Percentiles rank a stretch among this genome's conserved stretches.
These are phyloP conservation scores for Penicillium brevicompactum DNA, from an alignment of 2,329 filamentous ascomycete species.

Conservation along the genomic window DNA sequence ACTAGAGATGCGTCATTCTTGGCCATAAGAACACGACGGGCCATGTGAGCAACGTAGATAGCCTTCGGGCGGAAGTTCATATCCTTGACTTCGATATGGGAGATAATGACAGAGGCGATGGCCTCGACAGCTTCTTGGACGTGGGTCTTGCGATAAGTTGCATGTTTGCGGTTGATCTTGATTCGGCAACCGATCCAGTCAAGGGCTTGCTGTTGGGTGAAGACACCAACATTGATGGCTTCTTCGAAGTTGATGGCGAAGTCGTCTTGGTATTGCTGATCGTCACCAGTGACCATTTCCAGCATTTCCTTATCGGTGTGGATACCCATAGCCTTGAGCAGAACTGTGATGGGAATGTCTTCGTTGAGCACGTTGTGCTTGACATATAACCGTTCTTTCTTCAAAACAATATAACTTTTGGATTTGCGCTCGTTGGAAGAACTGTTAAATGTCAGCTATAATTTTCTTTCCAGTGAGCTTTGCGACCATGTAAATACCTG, in stretches of 20 bases:
- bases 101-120: conserved; percentile 87
- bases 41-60: conserved; percentile 95
- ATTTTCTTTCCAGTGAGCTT: background rate
- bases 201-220: conserved; percentile 91
- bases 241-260: conserved; percentile 97
- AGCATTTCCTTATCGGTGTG: conserved; percentile 95
- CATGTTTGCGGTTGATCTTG: conserved; percentile 74
- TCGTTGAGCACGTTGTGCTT: conserved; percentile 93
- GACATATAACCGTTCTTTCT: conserved; percentile 87
- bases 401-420: conserved; percentile 92
- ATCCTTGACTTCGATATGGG: conserved; percentile 87
- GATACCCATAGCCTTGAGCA: conserved; percentile 90
- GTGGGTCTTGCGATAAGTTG: conserved; percentile 71
- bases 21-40: conserved; percentile 91
- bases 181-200: conserved; percentile 88
- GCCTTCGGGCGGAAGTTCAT: conserved; percentile 97
- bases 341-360: conserved; percentile 90
- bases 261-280: conserved; percentile 88
- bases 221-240: conserved; percentile 77
- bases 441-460: conserved; percentile 52
- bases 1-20: conserved; percentile 86
- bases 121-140: conserved; percentile 92
- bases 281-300: conserved; percentile 83
- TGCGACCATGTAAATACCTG: conserved; percentile 42
- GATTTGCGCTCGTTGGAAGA: conserved; percentile 97